Evolutionary conservation across 495 filamentous ascomycete species (phyloP).

Genomic region (Tuber magnatum): DNA sequence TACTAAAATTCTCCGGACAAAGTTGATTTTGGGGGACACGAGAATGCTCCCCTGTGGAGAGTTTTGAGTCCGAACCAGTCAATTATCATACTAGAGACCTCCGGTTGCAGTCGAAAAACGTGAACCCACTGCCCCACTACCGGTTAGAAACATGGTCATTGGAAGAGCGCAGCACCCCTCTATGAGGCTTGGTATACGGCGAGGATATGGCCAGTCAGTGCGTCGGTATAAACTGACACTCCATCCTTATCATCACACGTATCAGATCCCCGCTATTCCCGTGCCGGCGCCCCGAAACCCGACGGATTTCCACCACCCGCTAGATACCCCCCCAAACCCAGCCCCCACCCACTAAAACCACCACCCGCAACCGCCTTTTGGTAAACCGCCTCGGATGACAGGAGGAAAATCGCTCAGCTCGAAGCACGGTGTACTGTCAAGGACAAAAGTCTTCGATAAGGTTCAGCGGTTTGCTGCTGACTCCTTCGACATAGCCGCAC

Average conservation of each 20-base stretch:
- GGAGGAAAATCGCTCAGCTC: not conserved
- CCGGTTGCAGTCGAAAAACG: not conserved
- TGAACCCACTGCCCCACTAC: not conserved
- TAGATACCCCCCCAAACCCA: not conserved
- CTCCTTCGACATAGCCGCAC: not conserved
- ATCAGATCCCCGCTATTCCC: not conserved
- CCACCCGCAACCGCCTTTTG: too few relatives aligned
- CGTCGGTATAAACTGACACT: not conserved
- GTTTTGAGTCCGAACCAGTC: not conserved
- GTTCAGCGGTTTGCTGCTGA: not conserved
- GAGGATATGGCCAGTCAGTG: not conserved
- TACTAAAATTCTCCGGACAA: not conserved
- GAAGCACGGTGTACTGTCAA: not conserved
- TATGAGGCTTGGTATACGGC: not conserved
- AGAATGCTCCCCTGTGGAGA: not conserved
- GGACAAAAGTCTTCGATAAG: not conserved
- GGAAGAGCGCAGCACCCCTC: not conserved
- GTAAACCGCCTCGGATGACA: not conserved
- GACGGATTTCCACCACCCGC: not conserved
- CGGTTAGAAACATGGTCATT: not conserved
- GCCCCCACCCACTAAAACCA: not conserved
- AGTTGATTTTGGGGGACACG: not conserved
- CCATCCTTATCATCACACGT: not conserved
- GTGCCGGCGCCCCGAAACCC: not conserved
- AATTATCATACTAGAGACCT: not conserved